Base-by-base conservation (phyloP, 345 rosid genomes). In the Eucalyptus pauciflora region DNA sequence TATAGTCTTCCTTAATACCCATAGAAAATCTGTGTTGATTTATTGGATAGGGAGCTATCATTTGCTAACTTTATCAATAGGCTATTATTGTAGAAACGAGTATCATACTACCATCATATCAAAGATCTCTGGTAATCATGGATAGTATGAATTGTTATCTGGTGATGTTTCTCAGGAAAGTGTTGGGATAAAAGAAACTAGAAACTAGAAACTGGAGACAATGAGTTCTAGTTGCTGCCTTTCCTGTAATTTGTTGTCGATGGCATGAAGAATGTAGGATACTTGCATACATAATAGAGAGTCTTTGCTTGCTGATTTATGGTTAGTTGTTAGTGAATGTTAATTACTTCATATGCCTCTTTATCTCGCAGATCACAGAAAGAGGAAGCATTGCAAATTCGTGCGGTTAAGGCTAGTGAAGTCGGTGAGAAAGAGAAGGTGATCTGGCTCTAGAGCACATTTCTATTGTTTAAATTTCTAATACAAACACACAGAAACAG, bases 371-470 rank as follows among this genome's bases (percentile, higher is more conserved):
- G 91, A 85, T 64, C 87, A 71, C 91, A 90, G 48, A 97, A 96
- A 89, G 98, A 97, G 89, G 99, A 97, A 93, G 99, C 99, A 79
- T 90, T 96, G 79, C 95, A 95, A 89, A 98, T 96, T 94, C 95
- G 98, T 90, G 96, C 93, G 49, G 87, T 94, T 89, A 97, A 97
- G 94, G 95, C 98, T 89, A 93, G 92, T 89, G 99, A 97, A 94
- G 93, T 94, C 85, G 92, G 91, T 85, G 98, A 93, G 92, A 96
- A 93, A 90, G 99, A 95, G 91, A 95, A 95, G 98, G 98, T 97
- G 89, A 64, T 88, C 33, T 62, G 48, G 76, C 54, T 60, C 88
- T 45, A 43, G 85, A 76, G 83, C 46, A 76, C 83, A 76, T 5
- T 76, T 37, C 48, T 76, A 20, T 43, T 76, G 46, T 37, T 18